Percentiles rank a stretch among this genome's conserved stretches.
Conservation (phyloP, 331 rosid species). For the Prunus yedoensis region DNA sequence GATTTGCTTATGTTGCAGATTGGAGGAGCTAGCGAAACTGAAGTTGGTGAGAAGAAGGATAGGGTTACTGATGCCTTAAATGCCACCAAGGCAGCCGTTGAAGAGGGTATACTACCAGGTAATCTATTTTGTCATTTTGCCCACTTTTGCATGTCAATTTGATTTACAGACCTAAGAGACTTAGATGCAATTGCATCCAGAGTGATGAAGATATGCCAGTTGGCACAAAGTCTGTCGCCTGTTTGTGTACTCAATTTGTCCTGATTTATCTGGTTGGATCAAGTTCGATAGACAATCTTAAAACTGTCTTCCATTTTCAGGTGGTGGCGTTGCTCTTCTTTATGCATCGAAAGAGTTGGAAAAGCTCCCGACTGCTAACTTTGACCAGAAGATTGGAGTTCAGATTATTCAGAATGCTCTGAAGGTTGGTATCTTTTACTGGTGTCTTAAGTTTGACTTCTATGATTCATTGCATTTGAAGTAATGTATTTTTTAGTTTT, state of each 20-base stretch:
- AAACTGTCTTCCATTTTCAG: slow-evolving; percentile 21
- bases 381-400: slow-evolving; percentile 90
- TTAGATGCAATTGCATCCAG: no score
- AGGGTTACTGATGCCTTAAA: slow-evolving; percentile 94
- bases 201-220: not conserved
- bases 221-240: not conserved
- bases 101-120: slow-evolving; percentile 97
- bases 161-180: no score
- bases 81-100: slow-evolving; percentile 97
- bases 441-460: not conserved
- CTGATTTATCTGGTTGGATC: not conserved
- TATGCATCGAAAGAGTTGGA: slow-evolving; percentile 89
- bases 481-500: not conserved
- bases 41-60: slow-evolving; percentile 92
- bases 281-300: not conserved
- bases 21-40: slow-evolving; percentile 98
- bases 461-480: not conserved
- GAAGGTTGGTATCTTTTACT: slow-evolving; percentile 40
- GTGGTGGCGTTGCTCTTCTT: slow-evolving; percentile 92
- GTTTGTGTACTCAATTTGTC: not conserved
- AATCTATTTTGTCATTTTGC: not conserved
- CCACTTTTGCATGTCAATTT: not conserved
- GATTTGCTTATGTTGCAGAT: slow-evolving; percentile 41
- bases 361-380: slow-evolving; percentile 76
- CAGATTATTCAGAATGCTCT: slow-evolving; percentile 91